Conservation (phyloP, 495 filamentous ascomycete genomes). For the Penicillium turbatum region DNA sequence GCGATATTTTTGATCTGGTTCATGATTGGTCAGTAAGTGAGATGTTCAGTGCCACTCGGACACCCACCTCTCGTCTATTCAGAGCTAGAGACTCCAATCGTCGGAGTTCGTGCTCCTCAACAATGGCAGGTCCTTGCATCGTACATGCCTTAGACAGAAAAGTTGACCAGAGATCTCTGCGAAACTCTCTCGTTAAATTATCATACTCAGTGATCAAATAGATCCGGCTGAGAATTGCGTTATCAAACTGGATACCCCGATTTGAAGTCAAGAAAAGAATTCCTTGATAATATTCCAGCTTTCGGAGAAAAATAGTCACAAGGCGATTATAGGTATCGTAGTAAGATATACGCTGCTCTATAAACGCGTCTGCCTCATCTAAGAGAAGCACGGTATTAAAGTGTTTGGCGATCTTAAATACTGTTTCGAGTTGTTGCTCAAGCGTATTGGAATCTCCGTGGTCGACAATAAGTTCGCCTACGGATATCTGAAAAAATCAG, state of each 20-base stretch:
- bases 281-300: slow-evolving; percentile 53
- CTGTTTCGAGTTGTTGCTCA: slow-evolving; percentile 17
- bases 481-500: no score
- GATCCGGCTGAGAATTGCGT: slow-evolving; percentile 43
- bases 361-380: slow-evolving; percentile 48
- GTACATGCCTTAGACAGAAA: slow-evolving; percentile 13
- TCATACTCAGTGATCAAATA: slow-evolving; percentile 42
- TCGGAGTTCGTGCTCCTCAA: slow-evolving; percentile 15
- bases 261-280: slow-evolving; percentile 35
- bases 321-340: slow-evolving; percentile 26
- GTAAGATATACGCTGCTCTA: slow-evolving; percentile 22
- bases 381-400: slow-evolving; percentile 34
- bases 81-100: slow-evolving; percentile 15
- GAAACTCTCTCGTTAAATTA: slow-evolving; percentile 24
- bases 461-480: no score
- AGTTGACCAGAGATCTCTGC: slow-evolving; percentile 23
- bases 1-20: slow-evolving; percentile 25
- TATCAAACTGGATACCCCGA: slow-evolving; percentile 30
- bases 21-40: slow-evolving; percentile 9
- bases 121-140: slow-evolving; percentile 13
- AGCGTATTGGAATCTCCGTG: no score
- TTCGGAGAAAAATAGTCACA: slow-evolving; percentile 47
- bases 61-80: slow-evolving; percentile 28
- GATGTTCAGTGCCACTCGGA: background rate
- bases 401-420: slow-evolving; percentile 27